These are phyloP conservation scores for Aspergillus brasiliensis DNA, from an alignment of 2,329 filamentous ascomycete genomes.

Conservation along the genomic window DNA sequence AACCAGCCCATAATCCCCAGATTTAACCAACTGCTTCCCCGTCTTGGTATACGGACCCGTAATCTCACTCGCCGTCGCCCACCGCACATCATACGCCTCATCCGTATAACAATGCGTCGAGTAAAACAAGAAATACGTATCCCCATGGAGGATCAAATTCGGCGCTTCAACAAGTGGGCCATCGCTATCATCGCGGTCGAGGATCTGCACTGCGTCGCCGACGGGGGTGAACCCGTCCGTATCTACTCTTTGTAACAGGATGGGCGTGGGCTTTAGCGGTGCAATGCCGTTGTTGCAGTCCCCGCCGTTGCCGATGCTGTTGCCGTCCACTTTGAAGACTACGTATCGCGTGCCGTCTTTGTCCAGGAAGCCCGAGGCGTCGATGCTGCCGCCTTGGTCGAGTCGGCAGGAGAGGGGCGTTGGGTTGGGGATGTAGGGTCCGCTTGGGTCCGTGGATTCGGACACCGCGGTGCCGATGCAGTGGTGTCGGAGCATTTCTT, in stretches of 20 bases:
- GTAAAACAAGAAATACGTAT: constrained; percentile 63
- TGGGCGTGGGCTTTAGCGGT: constrained; percentile 39
- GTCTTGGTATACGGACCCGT: constrained; percentile 38
- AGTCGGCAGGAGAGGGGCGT: constrained; percentile 57
- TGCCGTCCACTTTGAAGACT: constrained; percentile 68
- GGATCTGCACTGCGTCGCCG: constrained; percentile 58
- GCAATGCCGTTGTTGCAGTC: constrained; percentile 50
- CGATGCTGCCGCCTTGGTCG: constrained; percentile 62
- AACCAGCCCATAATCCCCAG: constrained; percentile 31
- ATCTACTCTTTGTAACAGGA: constrained; percentile 44
- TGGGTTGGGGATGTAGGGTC: constrained; percentile 55
- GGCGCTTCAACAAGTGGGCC: constrained; percentile 66
- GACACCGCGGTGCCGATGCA: constrained; percentile 63
- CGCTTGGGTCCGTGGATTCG: constrained; percentile 41
- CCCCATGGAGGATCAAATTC: constrained; percentile 48
- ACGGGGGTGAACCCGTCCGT: constrained; percentile 55
- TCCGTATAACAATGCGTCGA: constrained; percentile 62
- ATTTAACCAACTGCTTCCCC: constrained; percentile 36
- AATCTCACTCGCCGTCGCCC: constrained; percentile 48
- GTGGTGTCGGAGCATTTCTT: constrained; percentile 47
- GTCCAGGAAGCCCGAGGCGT: constrained; percentile 63
- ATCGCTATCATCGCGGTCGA: constrained; percentile 65
- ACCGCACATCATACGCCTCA: constrained; percentile 57
- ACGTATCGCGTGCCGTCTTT: constrained; percentile 58
- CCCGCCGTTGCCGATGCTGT: constrained; percentile 53